Evolutionary conservation across 2,329 filamentous ascomycete genomes (phyloP), one percentile per base, ranked within the genome.

Genomic region (Rhexocercosporidium sp.): DNA sequence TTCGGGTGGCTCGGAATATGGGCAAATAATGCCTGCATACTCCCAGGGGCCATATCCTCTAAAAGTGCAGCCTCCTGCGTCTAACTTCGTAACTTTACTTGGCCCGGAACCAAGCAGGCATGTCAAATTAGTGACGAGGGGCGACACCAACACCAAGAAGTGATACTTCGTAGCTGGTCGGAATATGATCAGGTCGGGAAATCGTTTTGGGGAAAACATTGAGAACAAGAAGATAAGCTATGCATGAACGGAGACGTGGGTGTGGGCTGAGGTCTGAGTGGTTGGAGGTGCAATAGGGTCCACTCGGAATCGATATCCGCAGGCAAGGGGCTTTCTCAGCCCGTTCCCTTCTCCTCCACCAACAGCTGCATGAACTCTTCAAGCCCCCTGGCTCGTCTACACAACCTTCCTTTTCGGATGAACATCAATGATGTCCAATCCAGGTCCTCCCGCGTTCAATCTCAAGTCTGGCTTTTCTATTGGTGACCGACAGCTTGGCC

Each of bases 391-490:
- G 47, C 47, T 54, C 49, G 27, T 16, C 27, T 54, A 54, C 25
- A 18, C 49, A 31, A n/a, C 25, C 25, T 54, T 29, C 49, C 47
- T 31, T 54, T 54, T 11, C 12, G 2, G 18, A 22, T 47, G 44
- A 47, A 5, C 7, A 20, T 8, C n/a, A 47, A 20, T 22, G 1
- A n/a, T 3, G 6, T 2, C 31, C 20, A 9, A 56, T 56, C n/a
- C 51, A 56, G 51, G 51, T 56, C 51, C 51, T 56, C 51, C 51
- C 31, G 51, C 51, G 5, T 56, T 37, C 16, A n/a, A 27, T 57
- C 31, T 41, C 18, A 9, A 34, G 3, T 1, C 12, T 22, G 25
- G n/a, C 34, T 18, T 57, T 39, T 57, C 3, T n/a, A 57, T 39
- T 57, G 20, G 31, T 27, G 34, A 57, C n/a, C 14, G 20, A 22